A percentile compares a stretch with the other conserved stretches of the same genome.
Evolutionary conservation across 2,329 filamentous ascomycete genomes (phyloP).

Genomic region (Sclerotinia borealis): DNA sequence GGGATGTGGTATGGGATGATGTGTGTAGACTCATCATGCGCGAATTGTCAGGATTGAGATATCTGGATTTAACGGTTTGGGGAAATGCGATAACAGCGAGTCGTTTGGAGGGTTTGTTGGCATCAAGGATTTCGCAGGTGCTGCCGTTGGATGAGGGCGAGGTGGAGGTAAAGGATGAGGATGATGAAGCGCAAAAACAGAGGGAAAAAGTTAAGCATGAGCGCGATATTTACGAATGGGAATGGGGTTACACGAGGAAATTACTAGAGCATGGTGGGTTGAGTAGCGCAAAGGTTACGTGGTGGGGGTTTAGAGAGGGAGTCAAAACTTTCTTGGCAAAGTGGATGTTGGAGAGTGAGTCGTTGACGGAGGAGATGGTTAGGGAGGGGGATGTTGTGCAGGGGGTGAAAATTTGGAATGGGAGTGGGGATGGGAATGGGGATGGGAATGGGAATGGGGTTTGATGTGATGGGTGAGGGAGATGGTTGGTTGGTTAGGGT

Average conservation of each 20-base stretch:
- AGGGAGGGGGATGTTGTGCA: conserved; percentile 19
- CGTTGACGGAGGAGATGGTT: conserved; percentile 25
- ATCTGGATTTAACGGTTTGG: conserved; percentile 27
- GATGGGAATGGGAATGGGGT: background rate
- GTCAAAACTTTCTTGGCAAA: conserved; percentile 23
- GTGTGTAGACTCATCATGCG: conserved; percentile 11
- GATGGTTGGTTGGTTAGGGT: too few relatives aligned
- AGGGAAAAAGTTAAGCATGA: background rate
- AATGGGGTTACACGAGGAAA: conserved; percentile 21
- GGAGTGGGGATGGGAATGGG: background rate
- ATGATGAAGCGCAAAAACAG: background rate
- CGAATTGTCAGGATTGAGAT: conserved; percentile 13
- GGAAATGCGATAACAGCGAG: background rate
- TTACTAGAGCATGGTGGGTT: conserved; percentile 17
- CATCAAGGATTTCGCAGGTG: background rate
- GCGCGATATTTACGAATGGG: conserved; percentile 22
- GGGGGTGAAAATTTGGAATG: conserved; percentile 13
- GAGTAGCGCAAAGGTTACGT: conserved; percentile 20
- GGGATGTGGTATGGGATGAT: conserved; percentile 20
- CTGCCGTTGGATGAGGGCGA: background rate
- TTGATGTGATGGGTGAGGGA: too few relatives aligned
- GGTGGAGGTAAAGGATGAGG: background rate
- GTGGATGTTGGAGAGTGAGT: conserved; percentile 24
- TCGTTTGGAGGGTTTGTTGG: background rate
- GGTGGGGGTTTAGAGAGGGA: conserved; percentile 21